phyloP scores from a whole-genome alignment of 1,139 yeast genomes.

The Spencermartinsiella ligniputridi region DNA sequence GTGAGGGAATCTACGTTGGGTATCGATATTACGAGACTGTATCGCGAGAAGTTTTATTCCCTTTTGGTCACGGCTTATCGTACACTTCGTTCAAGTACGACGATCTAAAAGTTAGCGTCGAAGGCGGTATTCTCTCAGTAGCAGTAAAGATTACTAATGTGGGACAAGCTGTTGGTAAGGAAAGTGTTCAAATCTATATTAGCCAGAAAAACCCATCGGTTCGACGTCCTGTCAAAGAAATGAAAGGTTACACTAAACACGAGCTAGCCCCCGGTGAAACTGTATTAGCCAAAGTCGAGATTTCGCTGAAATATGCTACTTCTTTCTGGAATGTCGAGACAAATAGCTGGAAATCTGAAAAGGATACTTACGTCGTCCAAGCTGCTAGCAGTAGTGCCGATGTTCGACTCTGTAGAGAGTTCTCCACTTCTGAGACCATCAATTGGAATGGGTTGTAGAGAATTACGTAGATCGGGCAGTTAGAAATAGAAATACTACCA shows the following conservation, averaged over 20 bases:
- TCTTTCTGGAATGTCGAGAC: slow-evolving; percentile 51
- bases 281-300: slow-evolving; percentile 34
- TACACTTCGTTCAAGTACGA: slow-evolving; percentile 45
- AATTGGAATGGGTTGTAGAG: slow-evolving; percentile 27
- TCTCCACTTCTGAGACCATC: slow-evolving; percentile 27
- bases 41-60: slow-evolving; percentile 45
- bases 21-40: slow-evolving; percentile 55
- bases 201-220: slow-evolving; percentile 40
- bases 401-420: slow-evolving; percentile 25
- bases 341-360: slow-evolving; percentile 48
- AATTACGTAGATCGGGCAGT: too few relatives aligned
- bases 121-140: slow-evolving; percentile 31
- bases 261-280: slow-evolving; percentile 41
- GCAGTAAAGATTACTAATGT: slow-evolving; percentile 42
- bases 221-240: slow-evolving; percentile 52
- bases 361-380: slow-evolving; percentile 45
- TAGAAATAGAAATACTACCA: too few relatives aligned
- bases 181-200: slow-evolving; percentile 46
- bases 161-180: slow-evolving; percentile 42
- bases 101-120: slow-evolving; percentile 24
- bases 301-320: slow-evolving; percentile 47
- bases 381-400: slow-evolving; percentile 41
- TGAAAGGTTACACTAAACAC: slow-evolving; percentile 52
- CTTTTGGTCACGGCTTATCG: slow-evolving; percentile 60
- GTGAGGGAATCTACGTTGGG: slow-evolving; percentile 56